Percentiles rank a stretch among this genome's conserved stretches.
Evolutionary conservation across 176 grass and related monocot species (phyloP).

Genomic region (Bromus sterilis): DNA sequence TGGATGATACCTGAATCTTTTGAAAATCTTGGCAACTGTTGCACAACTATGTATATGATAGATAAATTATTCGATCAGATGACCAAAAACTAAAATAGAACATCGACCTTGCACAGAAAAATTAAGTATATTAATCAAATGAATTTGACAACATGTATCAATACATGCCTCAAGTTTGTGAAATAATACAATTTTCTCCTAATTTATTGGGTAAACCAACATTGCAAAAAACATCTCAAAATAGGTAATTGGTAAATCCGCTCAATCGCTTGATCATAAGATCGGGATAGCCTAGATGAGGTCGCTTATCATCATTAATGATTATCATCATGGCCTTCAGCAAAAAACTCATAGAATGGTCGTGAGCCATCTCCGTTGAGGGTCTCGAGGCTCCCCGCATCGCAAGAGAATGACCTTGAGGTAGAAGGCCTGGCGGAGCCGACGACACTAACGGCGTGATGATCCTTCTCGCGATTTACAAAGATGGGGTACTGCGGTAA

Average conservation of each 20-base stretch:
- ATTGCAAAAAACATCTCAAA: background rate
- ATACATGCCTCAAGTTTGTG: background rate
- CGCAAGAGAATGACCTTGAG: background rate
- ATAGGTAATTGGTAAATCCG: background rate
- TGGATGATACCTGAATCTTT: too few relatives aligned
- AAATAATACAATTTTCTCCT: background rate
- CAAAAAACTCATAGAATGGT: conserved; percentile 38
- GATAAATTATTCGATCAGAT: background rate
- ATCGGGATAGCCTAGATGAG: background rate
- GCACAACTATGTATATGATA: too few relatives aligned
- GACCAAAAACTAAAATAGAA: background rate
- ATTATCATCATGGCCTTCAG: background rate
- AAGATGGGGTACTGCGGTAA: conserved; percentile 46
- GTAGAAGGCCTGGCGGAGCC: too few relatives aligned
- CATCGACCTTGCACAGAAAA: background rate
- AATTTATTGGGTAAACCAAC: background rate
- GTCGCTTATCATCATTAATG: too few relatives aligned
- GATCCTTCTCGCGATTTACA: background rate
- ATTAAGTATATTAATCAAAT: background rate
- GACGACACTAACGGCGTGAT: too few relatives aligned
- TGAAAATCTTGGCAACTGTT: too few relatives aligned
- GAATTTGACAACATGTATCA: background rate
- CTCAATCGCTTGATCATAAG: background rate
- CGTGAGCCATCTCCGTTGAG: background rate
- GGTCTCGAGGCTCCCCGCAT: background rate